phyloP scores from a whole-genome alignment of 2,329 filamentous ascomycete species.

The Xylariaceae sp. region DNA sequence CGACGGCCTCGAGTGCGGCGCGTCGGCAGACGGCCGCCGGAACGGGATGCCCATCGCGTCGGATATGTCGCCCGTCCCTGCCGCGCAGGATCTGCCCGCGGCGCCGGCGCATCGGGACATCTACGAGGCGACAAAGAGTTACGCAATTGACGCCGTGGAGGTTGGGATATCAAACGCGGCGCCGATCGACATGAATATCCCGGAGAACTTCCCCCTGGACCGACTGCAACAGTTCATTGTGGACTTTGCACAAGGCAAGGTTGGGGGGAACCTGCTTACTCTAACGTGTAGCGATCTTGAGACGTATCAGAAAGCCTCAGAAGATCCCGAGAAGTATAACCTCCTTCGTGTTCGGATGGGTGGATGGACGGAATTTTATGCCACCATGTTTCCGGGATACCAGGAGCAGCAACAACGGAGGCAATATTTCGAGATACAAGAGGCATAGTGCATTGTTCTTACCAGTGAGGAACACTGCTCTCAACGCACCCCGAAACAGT shows the following conservation, averaged over 20 bases:
- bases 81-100: constrained; percentile 29
- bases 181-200: constrained; percentile 36
- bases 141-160: constrained; percentile 16
- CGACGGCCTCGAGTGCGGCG: constrained; percentile 29
- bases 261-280: constrained; percentile 33
- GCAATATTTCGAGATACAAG: constrained; percentile 26
- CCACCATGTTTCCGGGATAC: constrained; percentile 34
- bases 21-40: constrained; percentile 35
- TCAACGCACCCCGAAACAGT: no score
- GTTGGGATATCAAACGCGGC: constrained; percentile 32
- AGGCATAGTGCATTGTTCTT: no score
- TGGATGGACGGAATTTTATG: constrained; percentile 35
- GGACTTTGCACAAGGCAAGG: constrained; percentile 24
- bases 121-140: constrained; percentile 27
- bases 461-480: no score
- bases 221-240: constrained; percentile 22
- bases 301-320: constrained; percentile 29
- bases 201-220: constrained; percentile 31
- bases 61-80: constrained; percentile 31
- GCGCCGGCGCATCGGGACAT: constrained; percentile 26
- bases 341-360: constrained; percentile 35
- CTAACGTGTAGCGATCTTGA: constrained; percentile 32
- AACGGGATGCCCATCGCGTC: constrained; percentile 30
- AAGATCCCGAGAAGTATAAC: constrained; percentile 33
- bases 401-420: constrained; percentile 33